These are phyloP conservation scores for Debaryomyces subglobosus DNA, from an alignment of 1,139 yeast genomes.

Conservation along the genomic window DNA sequence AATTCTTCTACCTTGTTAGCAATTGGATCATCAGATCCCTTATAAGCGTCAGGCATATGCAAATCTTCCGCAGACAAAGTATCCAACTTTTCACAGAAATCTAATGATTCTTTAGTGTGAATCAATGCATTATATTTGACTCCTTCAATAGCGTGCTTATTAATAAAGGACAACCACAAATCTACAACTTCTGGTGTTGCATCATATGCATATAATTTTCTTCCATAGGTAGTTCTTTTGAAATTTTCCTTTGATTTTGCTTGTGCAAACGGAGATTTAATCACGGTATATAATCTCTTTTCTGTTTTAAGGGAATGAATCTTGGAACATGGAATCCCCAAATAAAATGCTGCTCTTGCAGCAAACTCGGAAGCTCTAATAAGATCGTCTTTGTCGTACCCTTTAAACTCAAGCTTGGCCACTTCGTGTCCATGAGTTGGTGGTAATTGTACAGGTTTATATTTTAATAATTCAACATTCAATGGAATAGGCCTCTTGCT, in stretches of 20 bases:
- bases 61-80: slow-evolving; percentile 29
- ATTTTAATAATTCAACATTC: slow-evolving; percentile 79
- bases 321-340: slow-evolving; percentile 76
- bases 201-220: slow-evolving; percentile 76
- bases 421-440: slow-evolving; percentile 71
- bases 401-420: slow-evolving; percentile 70
- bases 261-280: slow-evolving; percentile 90
- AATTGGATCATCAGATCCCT: slow-evolving; percentile 57
- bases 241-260: slow-evolving; percentile 95
- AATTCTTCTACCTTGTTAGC: slow-evolving; percentile 75
- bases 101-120: slow-evolving; percentile 58
- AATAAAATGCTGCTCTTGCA: slow-evolving; percentile 83
- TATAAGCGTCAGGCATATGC: slow-evolving; percentile 40
- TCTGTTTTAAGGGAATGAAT: slow-evolving; percentile 69
- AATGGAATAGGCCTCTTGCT: slow-evolving; percentile 68
- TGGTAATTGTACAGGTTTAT: slow-evolving; percentile 75
- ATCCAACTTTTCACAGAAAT: slow-evolving; percentile 41
- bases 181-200: slow-evolving; percentile 86
- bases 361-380: slow-evolving; percentile 85
- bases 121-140: slow-evolving; percentile 81
- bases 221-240: slow-evolving; percentile 81
- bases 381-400: slow-evolving; percentile 71
- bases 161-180: slow-evolving; percentile 76
- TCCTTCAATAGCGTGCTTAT: slow-evolving; percentile 77
- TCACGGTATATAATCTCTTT: slow-evolving; percentile 83